These are phyloP conservation scores for Eragrostis nindensis DNA, from an alignment of 176 grass and related monocot species.

Conservation along the genomic window DNA sequence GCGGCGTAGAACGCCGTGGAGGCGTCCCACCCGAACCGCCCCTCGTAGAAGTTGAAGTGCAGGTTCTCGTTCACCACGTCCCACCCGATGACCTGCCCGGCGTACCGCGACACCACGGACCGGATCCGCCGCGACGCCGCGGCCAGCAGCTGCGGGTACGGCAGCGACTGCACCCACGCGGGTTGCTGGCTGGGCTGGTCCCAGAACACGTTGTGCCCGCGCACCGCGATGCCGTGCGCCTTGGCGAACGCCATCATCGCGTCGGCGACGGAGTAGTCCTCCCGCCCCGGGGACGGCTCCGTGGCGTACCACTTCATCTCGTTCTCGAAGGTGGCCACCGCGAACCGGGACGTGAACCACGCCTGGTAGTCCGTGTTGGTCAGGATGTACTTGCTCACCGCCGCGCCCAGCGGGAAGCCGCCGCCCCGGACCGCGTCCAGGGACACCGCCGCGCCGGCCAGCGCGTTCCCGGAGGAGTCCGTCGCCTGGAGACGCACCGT, in stretches of 20 bases:
- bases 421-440: slow-evolving; percentile 39
- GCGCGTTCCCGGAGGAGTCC: slow-evolving; percentile 49
- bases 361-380: slow-evolving; percentile 56
- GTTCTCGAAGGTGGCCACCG: slow-evolving; percentile 92
- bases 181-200: slow-evolving; percentile 62
- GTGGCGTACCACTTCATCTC: slow-evolving; percentile 98
- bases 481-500: slow-evolving; percentile 53
- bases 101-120: slow-evolving; percentile 51
- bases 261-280: slow-evolving; percentile 71
- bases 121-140: slow-evolving; percentile 45
- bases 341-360: slow-evolving; percentile 89
- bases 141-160: slow-evolving; percentile 34
- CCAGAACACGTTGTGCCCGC: slow-evolving; percentile 96
- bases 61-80: slow-evolving; percentile 72
- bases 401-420: slow-evolving; percentile 75
- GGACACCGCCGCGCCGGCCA: slow-evolving; percentile 50
- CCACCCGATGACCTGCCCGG: slow-evolving; percentile 59
- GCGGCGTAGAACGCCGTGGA: slow-evolving; percentile 66
- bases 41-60: slow-evolving; percentile 40
- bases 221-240: slow-evolving; percentile 47
- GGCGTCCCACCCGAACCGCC: slow-evolving; percentile 49
- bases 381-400: slow-evolving; percentile 69
- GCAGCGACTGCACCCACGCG: slow-evolving; percentile 40
- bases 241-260: slow-evolving; percentile 68
- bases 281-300: slow-evolving; percentile 45